phyloP scores from a whole-genome alignment of 2,329 filamentous ascomycete genomes.

The Ophiocordyceps unilateralis region DNA sequence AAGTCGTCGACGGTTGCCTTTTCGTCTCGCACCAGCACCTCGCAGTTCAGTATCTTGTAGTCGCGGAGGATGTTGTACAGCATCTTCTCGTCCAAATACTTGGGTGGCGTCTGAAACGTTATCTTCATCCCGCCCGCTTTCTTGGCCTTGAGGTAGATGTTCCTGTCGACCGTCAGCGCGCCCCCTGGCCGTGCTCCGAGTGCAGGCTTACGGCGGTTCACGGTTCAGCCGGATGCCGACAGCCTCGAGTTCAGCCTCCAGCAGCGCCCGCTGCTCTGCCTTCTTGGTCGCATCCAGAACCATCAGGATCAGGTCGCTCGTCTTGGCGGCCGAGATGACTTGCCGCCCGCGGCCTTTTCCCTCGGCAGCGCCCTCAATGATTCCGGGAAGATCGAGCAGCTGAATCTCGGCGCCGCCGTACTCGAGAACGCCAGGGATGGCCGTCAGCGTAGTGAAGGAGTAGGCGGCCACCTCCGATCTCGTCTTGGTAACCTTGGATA shows the following conservation, averaged over 20 bases:
- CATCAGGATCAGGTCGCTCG: constrained; percentile 94
- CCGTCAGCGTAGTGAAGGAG: constrained; percentile 91
- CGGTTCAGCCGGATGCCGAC: constrained; percentile 89
- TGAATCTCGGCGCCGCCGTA: constrained; percentile 98
- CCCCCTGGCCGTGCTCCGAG: background rate
- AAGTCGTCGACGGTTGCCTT: constrained; percentile 93
- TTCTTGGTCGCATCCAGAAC: constrained; percentile 91
- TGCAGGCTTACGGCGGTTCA: constrained; percentile 58
- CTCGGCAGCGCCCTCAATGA: constrained; percentile 91
- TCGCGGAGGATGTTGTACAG: constrained; percentile 92
- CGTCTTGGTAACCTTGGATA: constrained; percentile 98
- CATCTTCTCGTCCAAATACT: constrained; percentile 92
- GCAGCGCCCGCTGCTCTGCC: constrained; percentile 73
- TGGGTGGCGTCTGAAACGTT: constrained; percentile 79
- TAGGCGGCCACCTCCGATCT: constrained; percentile 93
- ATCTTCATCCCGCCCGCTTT: constrained; percentile 98
- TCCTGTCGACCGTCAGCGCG: constrained; percentile 32
- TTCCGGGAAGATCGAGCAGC: constrained; percentile 90
- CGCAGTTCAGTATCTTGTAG: constrained; percentile 97
- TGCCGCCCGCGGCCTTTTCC: constrained; percentile 91
- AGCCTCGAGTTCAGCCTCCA: constrained; percentile 86
- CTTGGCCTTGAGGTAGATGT: constrained; percentile 93
- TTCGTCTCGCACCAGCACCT: constrained; percentile 89
- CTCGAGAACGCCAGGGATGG: constrained; percentile 91
- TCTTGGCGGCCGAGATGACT: constrained; percentile 96